A percentile compares a stretch with the other conserved stretches of the same genome.
Conservation (phyloP, 352 stramenopile genomes). For the Globisporangium splendens region DNA sequence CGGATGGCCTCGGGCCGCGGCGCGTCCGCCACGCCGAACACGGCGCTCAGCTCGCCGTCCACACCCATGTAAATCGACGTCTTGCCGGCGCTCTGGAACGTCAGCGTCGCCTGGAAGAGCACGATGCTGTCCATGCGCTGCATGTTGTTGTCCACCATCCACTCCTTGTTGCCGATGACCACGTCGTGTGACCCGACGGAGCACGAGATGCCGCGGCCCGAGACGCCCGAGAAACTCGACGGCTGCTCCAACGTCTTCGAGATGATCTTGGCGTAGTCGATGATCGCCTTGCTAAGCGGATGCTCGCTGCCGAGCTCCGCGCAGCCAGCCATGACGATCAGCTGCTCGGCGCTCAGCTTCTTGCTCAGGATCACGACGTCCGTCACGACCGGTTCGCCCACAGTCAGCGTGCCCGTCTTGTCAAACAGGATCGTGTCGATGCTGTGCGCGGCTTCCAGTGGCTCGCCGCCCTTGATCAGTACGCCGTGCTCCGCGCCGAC, state of each 20-base stretch:
- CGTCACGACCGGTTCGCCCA: slow-evolving; percentile 86
- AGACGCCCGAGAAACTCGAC: slow-evolving; percentile 79
- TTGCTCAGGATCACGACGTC: slow-evolving; percentile 82
- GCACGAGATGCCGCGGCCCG: slow-evolving; percentile 85
- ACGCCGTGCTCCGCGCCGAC: slow-evolving; percentile 96
- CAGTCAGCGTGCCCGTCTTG: slow-evolving; percentile 99
- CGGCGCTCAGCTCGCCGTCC: slow-evolving; percentile 57
- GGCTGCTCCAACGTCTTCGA: slow-evolving; percentile 71
- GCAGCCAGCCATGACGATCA: slow-evolving; percentile 88
- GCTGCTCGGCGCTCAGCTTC: slow-evolving; percentile 70
- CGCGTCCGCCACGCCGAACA: slow-evolving; percentile 85
- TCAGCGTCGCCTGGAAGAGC: slow-evolving; percentile 65
- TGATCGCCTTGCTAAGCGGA: slow-evolving; percentile 91
- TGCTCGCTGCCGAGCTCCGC: slow-evolving; percentile 94
- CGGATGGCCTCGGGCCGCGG: slow-evolving; percentile 90
- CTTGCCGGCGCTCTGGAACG: slow-evolving; percentile 89
- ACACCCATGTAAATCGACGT: slow-evolving; percentile 96
- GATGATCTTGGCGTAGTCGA: slow-evolving; percentile 88
- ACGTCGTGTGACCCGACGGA: slow-evolving; percentile 69
- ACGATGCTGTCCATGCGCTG: slow-evolving; percentile 69
- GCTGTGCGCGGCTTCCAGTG: slow-evolving; percentile 89
- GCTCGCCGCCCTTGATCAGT: slow-evolving; percentile 97
- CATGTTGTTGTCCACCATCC: slow-evolving; percentile 80
- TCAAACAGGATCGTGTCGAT: slow-evolving; percentile 98
- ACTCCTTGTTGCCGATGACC: slow-evolving; percentile 91